Conservation (phyloP, 2,329 filamentous ascomycete genomes). For the Passalora sequoiae region DNA sequence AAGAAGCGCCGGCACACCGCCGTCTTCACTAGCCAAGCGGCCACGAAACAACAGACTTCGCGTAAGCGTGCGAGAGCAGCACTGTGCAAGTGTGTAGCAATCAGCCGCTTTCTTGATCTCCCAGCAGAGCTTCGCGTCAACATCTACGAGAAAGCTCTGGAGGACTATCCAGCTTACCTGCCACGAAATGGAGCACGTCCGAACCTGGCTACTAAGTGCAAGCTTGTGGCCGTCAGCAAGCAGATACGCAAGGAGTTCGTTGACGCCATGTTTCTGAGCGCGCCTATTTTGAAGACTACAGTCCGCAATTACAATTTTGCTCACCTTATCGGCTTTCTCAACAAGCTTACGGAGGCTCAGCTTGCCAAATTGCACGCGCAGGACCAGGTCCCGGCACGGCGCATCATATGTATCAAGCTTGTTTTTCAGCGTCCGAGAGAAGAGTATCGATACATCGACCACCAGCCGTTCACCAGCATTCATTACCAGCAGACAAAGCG, state of each 20-base stretch:
- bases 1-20: too few relatives aligned
- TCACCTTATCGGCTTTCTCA: conserved; percentile 8
- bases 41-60: too few relatives aligned
- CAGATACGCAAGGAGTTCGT: background rate
- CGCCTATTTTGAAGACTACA: background rate
- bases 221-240: background rate
- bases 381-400: background rate
- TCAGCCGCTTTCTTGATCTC: background rate
- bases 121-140: background rate
- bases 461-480: background rate
- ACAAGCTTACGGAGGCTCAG: conserved; percentile 4
- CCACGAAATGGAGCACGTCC: background rate
- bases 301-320: background rate
- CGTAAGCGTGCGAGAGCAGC: too few relatives aligned
- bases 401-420: background rate
- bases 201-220: background rate
- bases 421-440: background rate
- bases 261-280: background rate
- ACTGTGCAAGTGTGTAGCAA: too few relatives aligned
- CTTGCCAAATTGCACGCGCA: conserved; percentile 1
- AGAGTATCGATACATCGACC: background rate
- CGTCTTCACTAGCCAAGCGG: too few relatives aligned
- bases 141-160: background rate
- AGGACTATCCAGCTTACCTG: background rate
- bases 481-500: background rate